Evolutionary conservation across 331 rosid genomes (phyloP).

Genomic region (Malus hybrid): DNA sequence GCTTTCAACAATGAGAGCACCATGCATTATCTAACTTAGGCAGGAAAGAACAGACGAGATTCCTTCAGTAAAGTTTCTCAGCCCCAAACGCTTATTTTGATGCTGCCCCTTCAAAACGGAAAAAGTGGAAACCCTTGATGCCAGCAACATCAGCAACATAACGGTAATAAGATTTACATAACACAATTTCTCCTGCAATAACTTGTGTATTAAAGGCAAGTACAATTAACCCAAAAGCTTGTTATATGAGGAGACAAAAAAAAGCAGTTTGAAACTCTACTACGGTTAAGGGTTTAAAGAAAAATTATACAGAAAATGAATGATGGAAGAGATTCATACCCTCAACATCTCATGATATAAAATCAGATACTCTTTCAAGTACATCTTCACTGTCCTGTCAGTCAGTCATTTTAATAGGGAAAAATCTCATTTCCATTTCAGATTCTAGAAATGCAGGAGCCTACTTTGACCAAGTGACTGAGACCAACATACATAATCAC

Average conservation of each 20-base stretch:
- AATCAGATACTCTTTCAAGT: conserved; percentile 12
- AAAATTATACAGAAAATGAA: not conserved
- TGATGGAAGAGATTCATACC: conserved; percentile 9
- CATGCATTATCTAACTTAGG: conserved; percentile 22
- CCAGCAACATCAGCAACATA: conserved; percentile 12
- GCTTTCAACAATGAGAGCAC: not conserved
- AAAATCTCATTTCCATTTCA: not conserved
- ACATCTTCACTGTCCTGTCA: not conserved
- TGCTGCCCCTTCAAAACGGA: conserved; percentile 32
- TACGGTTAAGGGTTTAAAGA: not conserved
- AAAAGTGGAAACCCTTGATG: conserved; percentile 26
- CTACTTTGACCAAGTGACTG: not conserved
- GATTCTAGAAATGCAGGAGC: not conserved
- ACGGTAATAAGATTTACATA: conserved; percentile 4
- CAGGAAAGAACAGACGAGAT: conserved; percentile 21
- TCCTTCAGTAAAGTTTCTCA: conserved; percentile 30
- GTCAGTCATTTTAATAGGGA: not conserved
- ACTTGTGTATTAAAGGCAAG: not conserved
- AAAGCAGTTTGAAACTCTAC: not conserved
- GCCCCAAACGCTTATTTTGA: conserved; percentile 30
- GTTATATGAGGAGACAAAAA: not conserved
- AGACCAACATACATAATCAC: not conserved
- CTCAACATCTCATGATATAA: conserved; percentile 1
- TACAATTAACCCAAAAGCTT: not conserved
- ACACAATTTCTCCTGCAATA: conserved; percentile 6